Evolutionary conservation across 768 basidiomycete genomes (phyloP).

Genomic region (Lactarius sp.): DNA sequence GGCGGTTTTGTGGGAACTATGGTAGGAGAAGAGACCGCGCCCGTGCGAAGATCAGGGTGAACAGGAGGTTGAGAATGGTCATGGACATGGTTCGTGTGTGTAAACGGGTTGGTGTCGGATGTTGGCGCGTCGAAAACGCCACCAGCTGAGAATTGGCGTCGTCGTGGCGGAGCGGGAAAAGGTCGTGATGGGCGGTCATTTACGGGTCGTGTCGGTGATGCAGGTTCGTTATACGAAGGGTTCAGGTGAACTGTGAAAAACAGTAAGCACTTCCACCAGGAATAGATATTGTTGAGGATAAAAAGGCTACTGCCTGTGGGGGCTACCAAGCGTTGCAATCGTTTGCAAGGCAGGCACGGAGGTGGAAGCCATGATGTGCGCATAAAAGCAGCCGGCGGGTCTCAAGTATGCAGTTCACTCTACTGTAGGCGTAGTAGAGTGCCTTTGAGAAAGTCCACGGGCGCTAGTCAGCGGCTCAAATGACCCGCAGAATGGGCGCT

Average conservation of each 20-base stretch:
- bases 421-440: neutral
- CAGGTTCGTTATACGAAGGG: slow-evolving; percentile 7
- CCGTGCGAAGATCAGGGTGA: slow-evolving; percentile 20
- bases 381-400: neutral
- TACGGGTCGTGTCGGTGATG: slow-evolving; percentile 17
- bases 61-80: slow-evolving; percentile 22
- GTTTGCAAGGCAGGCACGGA: neutral
- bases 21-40: slow-evolving; percentile 18
- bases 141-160: slow-evolving; percentile 19
- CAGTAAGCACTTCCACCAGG: neutral
- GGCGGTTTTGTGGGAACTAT: slow-evolving; percentile 13
- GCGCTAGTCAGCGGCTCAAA: neutral
- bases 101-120: slow-evolving; percentile 25
- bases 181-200: slow-evolving; percentile 17
- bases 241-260: slow-evolving; percentile 5
- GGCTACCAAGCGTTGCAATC: neutral
- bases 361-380: neutral
- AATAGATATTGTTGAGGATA: neutral
- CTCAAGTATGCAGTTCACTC: neutral
- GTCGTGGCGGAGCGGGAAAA: slow-evolving; percentile 16
- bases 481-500: neutral
- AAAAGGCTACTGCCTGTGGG: neutral
- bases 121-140: slow-evolving; percentile 23
- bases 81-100: slow-evolving; percentile 6
- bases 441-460: neutral